Base-by-base conservation (phyloP, 495 filamentous ascomycete genomes). In the Penicillium psychrofluorescens region DNA sequence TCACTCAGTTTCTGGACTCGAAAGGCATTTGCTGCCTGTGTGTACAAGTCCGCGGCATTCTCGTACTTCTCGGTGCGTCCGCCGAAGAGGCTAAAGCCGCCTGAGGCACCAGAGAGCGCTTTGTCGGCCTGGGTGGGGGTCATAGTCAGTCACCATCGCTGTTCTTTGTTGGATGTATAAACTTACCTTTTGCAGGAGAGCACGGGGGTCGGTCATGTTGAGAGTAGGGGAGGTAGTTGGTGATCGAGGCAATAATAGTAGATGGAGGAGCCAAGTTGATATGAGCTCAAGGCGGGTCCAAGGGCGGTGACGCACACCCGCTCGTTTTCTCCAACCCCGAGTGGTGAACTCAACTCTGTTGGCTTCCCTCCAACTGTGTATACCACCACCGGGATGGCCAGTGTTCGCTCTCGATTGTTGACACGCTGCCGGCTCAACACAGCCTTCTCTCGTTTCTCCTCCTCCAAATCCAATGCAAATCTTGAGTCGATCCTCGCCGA, bases 31-130 rank as follows among this genome's bases (percentile, higher is more conserved):
- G 81, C 90, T 30, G 88, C 88, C 53, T 89, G 79, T 36, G 76
- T 75, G 55, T 86, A 95, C 38, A 90, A 69, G 50, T 92, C 84
- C 41, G 85, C 85, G 8, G 88, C 89, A 68, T 77, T 77, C 64
- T 90, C 84, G 49, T 81, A 88, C 62, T 95, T 95, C 50, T 95
- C 89, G 55, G 81, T 72, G 43, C 79, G 75, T 29, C 85, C 83
- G 35, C 86, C 81, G 51, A 95, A 92, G 62, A 90, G 81, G 49
- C 75, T 80, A 53, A 81, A 83, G 37, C 90, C 88, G 4, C 82
- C 68, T n/a, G 73, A 69, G 10, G 86, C 87, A 49, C 80, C 66
- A 49, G 75, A 59, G 4, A 83, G 74, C 12, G 83, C 75, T 75
- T 88, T 90, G 56, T 91, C 85, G 59, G 89, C 89, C 88, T 94